A percentile compares a stretch with the other conserved stretches of the same genome.
Conservation (phyloP, 345 rosid species). For the Gossypium turneri region DNA sequence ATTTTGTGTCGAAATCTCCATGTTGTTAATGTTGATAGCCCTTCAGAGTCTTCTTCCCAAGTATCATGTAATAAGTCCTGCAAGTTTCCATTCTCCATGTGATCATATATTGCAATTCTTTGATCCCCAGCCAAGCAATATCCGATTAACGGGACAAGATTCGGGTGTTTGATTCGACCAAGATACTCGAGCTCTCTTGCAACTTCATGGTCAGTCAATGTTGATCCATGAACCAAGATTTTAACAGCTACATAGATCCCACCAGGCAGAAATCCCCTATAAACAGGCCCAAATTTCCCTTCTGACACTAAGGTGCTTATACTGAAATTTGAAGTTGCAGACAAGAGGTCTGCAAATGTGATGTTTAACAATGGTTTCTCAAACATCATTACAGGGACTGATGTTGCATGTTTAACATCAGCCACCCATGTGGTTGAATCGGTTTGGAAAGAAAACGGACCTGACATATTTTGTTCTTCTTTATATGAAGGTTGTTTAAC, state of each 20-base stretch:
- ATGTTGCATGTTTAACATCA: slow-evolving; percentile 80
- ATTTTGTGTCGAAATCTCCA: slow-evolving; percentile 83
- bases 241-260: slow-evolving; percentile 93
- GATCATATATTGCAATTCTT: slow-evolving; percentile 85
- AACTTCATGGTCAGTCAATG: slow-evolving; percentile 81
- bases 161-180: slow-evolving; percentile 81
- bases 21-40: slow-evolving; percentile 37
- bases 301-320: slow-evolving; percentile 78
- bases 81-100: slow-evolving; percentile 96
- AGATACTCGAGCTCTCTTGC: slow-evolving; percentile 85
- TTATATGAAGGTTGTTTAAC: slow-evolving; percentile 57
- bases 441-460: slow-evolving; percentile 86
- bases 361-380: slow-evolving; percentile 86
- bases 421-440: slow-evolving; percentile 96
- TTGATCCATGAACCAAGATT: slow-evolving; percentile 86
- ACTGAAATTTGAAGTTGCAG: slow-evolving; percentile 84
- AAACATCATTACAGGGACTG: slow-evolving; percentile 68
- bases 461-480: slow-evolving; percentile 73
- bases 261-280: slow-evolving; percentile 81
- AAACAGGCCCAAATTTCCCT: slow-evolving; percentile 93
- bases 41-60: slow-evolving; percentile 74
- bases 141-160: slow-evolving; percentile 86
- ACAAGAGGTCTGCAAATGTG: slow-evolving; percentile 83
- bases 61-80: slow-evolving; percentile 82
- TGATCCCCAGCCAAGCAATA: slow-evolving; percentile 94